Conservation (phyloP, 495 filamentous ascomycete species). For the Hypoxylon subgilvum region DNA sequence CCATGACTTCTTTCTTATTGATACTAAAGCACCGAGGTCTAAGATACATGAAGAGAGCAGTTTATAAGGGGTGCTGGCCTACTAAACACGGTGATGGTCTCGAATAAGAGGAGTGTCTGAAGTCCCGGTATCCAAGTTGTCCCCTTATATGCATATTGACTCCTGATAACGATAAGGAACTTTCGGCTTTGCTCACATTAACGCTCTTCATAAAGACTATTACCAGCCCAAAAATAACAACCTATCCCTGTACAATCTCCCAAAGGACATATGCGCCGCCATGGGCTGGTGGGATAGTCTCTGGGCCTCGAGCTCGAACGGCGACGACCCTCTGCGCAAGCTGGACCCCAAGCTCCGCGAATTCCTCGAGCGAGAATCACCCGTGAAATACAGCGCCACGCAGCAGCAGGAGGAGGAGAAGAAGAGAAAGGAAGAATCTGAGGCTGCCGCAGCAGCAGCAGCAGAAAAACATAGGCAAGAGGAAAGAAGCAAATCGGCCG, state of each 20-base stretch:
- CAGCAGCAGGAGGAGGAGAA: not conserved
- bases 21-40: too few species aligned
- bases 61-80: too few species aligned
- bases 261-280: not conserved
- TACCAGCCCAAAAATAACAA: too few species aligned
- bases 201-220: too few species aligned
- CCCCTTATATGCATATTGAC: conserved; percentile 4
- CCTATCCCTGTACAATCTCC: not conserved
- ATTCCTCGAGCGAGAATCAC: conserved; percentile 83
- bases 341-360: conserved; percentile 85
- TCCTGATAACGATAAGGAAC: conserved; percentile 31
- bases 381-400: conserved; percentile 67
- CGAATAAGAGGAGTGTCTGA: not conserved
- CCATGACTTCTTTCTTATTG: too few species aligned
- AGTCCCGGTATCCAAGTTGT: not conserved
- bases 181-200: not conserved
- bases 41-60: too few species aligned
- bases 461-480: not conserved
- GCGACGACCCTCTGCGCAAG: conserved; percentile 74
- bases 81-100: too few species aligned
- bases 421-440: not conserved
- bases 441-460: not conserved
- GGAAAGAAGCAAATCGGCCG: not conserved
- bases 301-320: conserved; percentile 47
- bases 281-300: conserved; percentile 76